A percentile compares a stretch with the other conserved stretches of the same genome.
Evolutionary conservation across 208 protist genomes (phyloP).

Genomic region (Trypanosoma cruzi): DNA sequence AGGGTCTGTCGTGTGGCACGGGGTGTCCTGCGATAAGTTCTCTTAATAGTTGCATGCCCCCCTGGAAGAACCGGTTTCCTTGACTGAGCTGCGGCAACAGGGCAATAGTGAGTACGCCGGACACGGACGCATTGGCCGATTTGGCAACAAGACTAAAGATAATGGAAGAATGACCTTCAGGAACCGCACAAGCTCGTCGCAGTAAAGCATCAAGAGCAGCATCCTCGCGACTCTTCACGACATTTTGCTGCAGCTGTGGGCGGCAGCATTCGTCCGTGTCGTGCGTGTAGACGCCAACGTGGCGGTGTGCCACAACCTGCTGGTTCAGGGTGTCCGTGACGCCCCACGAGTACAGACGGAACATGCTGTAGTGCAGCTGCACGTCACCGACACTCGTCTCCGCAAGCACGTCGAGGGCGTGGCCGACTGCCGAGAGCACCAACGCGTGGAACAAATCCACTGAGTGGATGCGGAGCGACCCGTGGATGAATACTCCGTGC

Average conservation of each 20-base stretch:
- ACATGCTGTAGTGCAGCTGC: constrained; percentile 30
- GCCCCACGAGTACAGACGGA: constrained; percentile 45
- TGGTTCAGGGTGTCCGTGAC: constrained; percentile 31
- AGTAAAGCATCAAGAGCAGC: constrained; percentile 15
- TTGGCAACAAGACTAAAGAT: constrained; percentile 17
- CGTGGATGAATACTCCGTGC: constrained; percentile 28
- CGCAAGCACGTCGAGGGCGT: constrained; percentile 13
- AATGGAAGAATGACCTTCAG: constrained; percentile 20
- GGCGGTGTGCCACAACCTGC: constrained; percentile 21
- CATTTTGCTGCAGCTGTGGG: constrained; percentile 8
- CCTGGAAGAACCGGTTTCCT: constrained; percentile 12
- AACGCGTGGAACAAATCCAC: constrained; percentile 26
- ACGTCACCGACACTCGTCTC: neutral
- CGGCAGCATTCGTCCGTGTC: neutral
- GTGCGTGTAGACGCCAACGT: neutral
- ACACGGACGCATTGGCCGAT: neutral
- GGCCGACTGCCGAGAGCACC: constrained; percentile 18
- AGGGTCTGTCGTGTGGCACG: neutral
- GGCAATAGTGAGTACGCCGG: constrained; percentile 19
- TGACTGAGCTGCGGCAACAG: constrained; percentile 22
- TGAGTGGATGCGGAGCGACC: constrained; percentile 9
- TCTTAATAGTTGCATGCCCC: constrained; percentile 21
- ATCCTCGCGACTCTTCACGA: constrained; percentile 12
- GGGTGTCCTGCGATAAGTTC: constrained; percentile 8
- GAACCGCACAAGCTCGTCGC: neutral